Evolutionary conservation across 2,329 filamentous ascomycete genomes (phyloP).

Genomic region (Talaromyces albobiverticillius): DNA sequence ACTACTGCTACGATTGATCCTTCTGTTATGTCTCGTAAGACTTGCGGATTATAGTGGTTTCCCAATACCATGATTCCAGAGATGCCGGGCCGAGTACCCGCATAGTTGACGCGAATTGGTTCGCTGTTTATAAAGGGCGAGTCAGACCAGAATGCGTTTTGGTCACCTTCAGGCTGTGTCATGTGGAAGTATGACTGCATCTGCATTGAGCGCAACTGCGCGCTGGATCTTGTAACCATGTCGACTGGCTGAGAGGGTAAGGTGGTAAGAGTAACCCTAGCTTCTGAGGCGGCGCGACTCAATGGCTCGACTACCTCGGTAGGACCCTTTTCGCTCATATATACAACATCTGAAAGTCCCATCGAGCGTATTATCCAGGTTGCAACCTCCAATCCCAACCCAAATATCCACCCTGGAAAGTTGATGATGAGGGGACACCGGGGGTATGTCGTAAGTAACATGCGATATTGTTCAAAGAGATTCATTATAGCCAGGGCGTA

Average conservation of each 20-base stretch:
- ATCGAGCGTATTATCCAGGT: slow-evolving; percentile 45
- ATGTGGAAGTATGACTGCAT: slow-evolving; percentile 61
- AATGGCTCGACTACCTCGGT: slow-evolving; percentile 42
- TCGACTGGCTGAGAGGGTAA: slow-evolving; percentile 47
- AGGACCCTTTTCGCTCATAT: slow-evolving; percentile 51
- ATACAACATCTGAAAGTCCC: slow-evolving; percentile 51
- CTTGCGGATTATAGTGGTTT: slow-evolving; percentile 46
- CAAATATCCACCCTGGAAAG: slow-evolving; percentile 56
- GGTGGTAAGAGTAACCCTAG: slow-evolving; percentile 39
- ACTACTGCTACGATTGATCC: slow-evolving; percentile 55
- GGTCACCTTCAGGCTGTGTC: slow-evolving; percentile 26
- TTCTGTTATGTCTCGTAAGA: slow-evolving; percentile 51
- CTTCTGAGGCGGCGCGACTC: slow-evolving; percentile 36
- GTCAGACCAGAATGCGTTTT: slow-evolving; percentile 42
- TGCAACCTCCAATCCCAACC: slow-evolving; percentile 50
- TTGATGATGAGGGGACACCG: slow-evolving; percentile 56
- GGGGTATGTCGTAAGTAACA: slow-evolving; percentile 37
- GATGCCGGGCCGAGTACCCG: slow-evolving; percentile 43
- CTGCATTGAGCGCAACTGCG: slow-evolving; percentile 56
- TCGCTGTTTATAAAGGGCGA: slow-evolving; percentile 44
- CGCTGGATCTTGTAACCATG: slow-evolving; percentile 46
- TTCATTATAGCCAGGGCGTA: slow-evolving; percentile 53
- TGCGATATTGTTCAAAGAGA: slow-evolving; percentile 49
- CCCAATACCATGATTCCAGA: slow-evolving; percentile 52
- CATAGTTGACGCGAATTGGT: slow-evolving; percentile 52